Conservation (phyloP, 768 basidiomycete genomes). For the Lactarius evosmus region DNA sequence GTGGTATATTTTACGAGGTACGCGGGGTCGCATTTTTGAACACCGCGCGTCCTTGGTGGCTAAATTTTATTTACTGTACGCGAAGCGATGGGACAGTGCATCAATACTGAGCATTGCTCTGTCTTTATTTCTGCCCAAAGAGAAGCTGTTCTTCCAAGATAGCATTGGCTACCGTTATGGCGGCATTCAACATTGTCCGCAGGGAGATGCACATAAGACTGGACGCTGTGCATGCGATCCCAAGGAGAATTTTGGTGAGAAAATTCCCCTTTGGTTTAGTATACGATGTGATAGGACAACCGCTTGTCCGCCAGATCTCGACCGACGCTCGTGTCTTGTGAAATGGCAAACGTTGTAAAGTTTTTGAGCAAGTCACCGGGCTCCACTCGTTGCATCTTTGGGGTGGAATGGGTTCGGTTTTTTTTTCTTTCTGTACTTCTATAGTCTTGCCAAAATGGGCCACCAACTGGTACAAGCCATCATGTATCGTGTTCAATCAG, state of each 20-base stretch:
- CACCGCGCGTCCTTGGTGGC: neutral
- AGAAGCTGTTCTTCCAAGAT: constrained; percentile 7
- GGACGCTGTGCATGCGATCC: constrained; percentile 16
- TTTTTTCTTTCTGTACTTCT: too few species aligned
- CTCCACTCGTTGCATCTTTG: neutral
- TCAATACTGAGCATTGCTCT: constrained; percentile 13
- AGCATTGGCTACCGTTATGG: constrained; percentile 10
- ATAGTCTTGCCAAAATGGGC: neutral
- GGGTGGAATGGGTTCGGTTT: too few species aligned
- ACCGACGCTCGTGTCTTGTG: constrained; percentile 8
- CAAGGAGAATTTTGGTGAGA: constrained; percentile 9
- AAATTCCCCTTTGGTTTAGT: neutral
- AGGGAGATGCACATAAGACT: constrained; percentile 1
- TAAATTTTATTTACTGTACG: neutral
- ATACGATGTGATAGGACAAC: neutral
- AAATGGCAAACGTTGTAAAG: constrained; percentile 5
- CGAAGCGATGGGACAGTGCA: constrained; percentile 9
- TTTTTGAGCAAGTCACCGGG: neutral
- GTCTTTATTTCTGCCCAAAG: constrained; percentile 10
- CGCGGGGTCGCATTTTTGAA: neutral
- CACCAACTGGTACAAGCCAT: too few species aligned
- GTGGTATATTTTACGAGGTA: constrained; percentile 21
- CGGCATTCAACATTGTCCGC: constrained; percentile 12
- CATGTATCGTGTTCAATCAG: too few species aligned
- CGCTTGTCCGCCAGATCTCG: neutral